These are phyloP conservation scores for Monosporascus sp. DNA, from an alignment of 2,329 filamentous ascomycete species.

Conservation along the genomic window DNA sequence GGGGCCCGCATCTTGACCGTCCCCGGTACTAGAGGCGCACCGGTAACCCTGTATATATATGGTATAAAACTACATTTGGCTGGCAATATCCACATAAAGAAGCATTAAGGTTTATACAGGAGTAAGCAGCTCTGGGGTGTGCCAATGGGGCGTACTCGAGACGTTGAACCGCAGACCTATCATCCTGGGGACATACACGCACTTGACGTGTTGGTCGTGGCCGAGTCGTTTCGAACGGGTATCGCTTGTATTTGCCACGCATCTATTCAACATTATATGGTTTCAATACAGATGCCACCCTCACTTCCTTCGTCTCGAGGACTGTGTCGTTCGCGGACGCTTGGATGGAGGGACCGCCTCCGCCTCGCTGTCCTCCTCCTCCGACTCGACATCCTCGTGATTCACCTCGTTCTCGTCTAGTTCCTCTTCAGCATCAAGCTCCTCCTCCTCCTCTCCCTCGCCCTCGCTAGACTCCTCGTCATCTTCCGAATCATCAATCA, in stretches of 20 bases:
- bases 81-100: no score
- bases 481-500: conserved; percentile 54
- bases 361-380: conserved; percentile 50
- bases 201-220: no score
- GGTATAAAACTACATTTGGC: no score
- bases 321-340: conserved; percentile 35
- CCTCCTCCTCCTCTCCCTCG: conserved; percentile 40
- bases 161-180: no score
- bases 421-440: conserved; percentile 43
- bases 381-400: conserved; percentile 54
- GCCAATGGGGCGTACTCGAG: no score
- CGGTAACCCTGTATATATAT: no score
- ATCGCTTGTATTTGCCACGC: conserved; percentile 18
- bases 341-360: conserved; percentile 44
- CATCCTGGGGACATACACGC: no score
- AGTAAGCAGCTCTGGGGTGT: no score
- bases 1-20: no score
- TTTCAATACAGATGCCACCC: background rate
- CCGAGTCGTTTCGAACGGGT: conserved; percentile 9
- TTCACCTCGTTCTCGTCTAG: conserved; percentile 56
- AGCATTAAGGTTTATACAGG: no score
- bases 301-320: conserved; percentile 32
- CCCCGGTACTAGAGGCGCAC: no score
- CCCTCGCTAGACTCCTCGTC: conserved; percentile 37
- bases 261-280: conserved; percentile 12